These are phyloP conservation scores for Aphanomyces astaci DNA, from an alignment of 352 stramenopile species.

Conservation along the genomic window DNA sequence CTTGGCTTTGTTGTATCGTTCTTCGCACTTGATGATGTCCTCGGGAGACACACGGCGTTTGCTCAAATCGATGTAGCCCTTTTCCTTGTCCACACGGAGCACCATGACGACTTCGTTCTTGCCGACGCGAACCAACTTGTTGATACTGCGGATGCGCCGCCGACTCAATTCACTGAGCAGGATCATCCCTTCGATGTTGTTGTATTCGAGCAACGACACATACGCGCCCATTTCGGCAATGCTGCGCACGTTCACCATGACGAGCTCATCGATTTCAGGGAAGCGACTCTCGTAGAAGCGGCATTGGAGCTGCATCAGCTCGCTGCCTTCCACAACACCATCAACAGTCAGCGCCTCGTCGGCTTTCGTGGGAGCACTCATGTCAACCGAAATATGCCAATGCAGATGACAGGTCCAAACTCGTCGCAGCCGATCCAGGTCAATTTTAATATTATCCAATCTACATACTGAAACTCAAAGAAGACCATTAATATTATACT, in stretches of 20 bases:
- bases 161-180: slow-evolving; percentile 97
- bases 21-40: slow-evolving; percentile 98
- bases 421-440: background rate
- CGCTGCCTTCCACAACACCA: slow-evolving; percentile 27
- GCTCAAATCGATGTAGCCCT: slow-evolving; percentile 99
- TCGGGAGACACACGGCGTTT: slow-evolving; percentile 99
- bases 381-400: slow-evolving; percentile 4
- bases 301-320: slow-evolving; percentile 77
- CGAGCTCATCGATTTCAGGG: slow-evolving; percentile 97
- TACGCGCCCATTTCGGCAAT: slow-evolving; percentile 99
- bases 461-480: background rate
- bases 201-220: slow-evolving; percentile 99
- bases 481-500: background rate
- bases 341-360: slow-evolving; percentile 3
- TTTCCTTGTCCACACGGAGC: slow-evolving; percentile 99
- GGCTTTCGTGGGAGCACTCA: slow-evolving; percentile 7
- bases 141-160: slow-evolving; percentile 98
- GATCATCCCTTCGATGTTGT: slow-evolving; percentile 99
- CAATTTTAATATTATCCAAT: background rate
- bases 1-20: slow-evolving; percentile 99
- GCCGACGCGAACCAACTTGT: slow-evolving; percentile 99
- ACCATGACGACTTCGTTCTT: slow-evolving; percentile 99
- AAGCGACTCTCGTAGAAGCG: slow-evolving; percentile 90
- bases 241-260: slow-evolving; percentile 93
- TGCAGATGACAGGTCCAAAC: slow-evolving; percentile 9